Evolutionary conservation across 2,329 filamentous ascomycete species (phyloP), one percentile per base, ranked within the genome.

Genomic region (Cadophora sp.): DNA sequence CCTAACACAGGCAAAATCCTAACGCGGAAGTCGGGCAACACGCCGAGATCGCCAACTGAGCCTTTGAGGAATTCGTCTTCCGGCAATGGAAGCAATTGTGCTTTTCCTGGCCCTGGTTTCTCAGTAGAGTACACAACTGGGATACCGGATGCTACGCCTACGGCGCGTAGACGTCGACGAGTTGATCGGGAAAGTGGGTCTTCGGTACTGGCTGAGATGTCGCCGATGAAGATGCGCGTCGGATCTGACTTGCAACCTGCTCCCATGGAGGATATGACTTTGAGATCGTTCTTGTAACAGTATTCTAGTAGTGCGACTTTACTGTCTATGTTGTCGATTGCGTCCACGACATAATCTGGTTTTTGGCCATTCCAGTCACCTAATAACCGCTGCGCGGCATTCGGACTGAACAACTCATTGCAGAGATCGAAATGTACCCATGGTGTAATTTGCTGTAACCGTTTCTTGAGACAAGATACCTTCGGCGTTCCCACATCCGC

Each of bases 291-390:
- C 69, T 89, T 87, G 77, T 94, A 86, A 81, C 96, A 99, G 81
- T 97, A 97, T 75, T 93, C 90, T 50, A 99, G 84, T 65, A 99
- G 83, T 22, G 91, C 91, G 3, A 99, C 95, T 82, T 99, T 99
- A 64, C 93, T 97, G 62, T 97, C 93, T 71, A 99, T 98, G 77
- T 99, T 98, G 80, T 99, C 96, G 73, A 99, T 99, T 26, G 95
- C 97, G 80, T 99, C 96, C 43, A 99, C 88, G n/a, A 99, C 89
- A 76, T 91, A 99, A 75, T 95, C 91, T 1, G 94, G 94, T 74
- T 85, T 85, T 51, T 85, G 87, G 19, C 83, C 88, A 40, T 86
- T 83, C 89, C 93, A 94, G 0, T 87, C 83, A 0, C 82, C 87
- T 51, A 99, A 82, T 70, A 97, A 82, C 12, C 81, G 78, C 7